A percentile compares a stretch with the other conserved stretches of the same genome.
Evolutionary conservation across 495 filamentous ascomycete species (phyloP).

Genomic region (Barbatosphaeria neglecta): DNA sequence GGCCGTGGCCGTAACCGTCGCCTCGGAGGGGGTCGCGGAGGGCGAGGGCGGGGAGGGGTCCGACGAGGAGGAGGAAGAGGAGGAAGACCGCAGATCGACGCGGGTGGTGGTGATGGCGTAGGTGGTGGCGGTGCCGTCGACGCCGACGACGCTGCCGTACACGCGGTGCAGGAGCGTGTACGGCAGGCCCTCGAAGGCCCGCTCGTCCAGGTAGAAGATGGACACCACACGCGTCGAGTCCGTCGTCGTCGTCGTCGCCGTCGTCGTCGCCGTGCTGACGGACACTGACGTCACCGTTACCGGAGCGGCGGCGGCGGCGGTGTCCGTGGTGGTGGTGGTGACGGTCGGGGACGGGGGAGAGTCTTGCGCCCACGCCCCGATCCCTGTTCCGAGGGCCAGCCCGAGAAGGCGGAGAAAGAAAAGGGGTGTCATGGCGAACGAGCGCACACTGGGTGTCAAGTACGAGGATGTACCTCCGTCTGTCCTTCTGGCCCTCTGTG

Average conservation of each 20-base stretch:
- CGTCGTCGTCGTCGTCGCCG: not conserved
- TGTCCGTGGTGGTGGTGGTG: no score
- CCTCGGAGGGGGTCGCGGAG: not conserved
- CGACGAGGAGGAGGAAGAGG: not conserved
- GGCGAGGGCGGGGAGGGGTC: slow-evolving; percentile 1
- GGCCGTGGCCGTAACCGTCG: not conserved
- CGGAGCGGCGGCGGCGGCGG: not conserved
- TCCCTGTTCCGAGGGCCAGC: not conserved
- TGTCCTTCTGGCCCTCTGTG: no score
- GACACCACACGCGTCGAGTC: slow-evolving; percentile 6
- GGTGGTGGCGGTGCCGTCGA: slow-evolving; percentile 11
- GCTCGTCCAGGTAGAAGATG: slow-evolving; percentile 17
- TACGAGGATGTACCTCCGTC: no score
- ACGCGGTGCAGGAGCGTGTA: slow-evolving; percentile 12
- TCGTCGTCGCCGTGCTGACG: not conserved
- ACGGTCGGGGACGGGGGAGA: not conserved
- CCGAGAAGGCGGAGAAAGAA: not conserved
- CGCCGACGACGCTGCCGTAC: slow-evolving; percentile 10
- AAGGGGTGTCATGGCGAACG: not conserved
- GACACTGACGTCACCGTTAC: not conserved
- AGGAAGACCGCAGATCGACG: not conserved
- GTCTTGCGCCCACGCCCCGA: not conserved
- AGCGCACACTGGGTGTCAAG: no score
- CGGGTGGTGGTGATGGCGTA: slow-evolving; percentile 12
- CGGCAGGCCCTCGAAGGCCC: slow-evolving; percentile 12